Evolutionary conservation across 257 asterid species (phyloP), one percentile per base, ranked within the genome.

Genomic region (Craterostigma plantagineum): DNA sequence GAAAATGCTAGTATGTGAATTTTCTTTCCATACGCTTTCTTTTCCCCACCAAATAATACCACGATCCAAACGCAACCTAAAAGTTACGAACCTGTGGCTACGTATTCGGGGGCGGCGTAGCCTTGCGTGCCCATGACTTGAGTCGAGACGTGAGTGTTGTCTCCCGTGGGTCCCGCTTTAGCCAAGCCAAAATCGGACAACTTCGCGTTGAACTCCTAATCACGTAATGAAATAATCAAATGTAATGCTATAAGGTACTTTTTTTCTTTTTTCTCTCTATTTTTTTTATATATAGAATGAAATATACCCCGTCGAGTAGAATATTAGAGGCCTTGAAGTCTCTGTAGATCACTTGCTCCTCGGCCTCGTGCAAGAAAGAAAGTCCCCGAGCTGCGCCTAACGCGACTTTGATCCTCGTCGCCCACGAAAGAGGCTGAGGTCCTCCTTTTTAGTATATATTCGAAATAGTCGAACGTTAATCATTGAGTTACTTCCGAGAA

Each of bases 361-460:
- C 64, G 43, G 75, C 70, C 34, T 66, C 76, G 33, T 80, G 93
- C 44, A 80, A 65, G 71, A 73, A 73, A 16, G 77, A 51, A 49
- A 80, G 93, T 45, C 93, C 85, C 48, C 70, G 64, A 7, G 93
- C 93, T 50, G 90, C 90, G 52, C 72, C 90, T 1, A 68, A 57
- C 11, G 91, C 84, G 33, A 80, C 81, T 60, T 73, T 76, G 52
- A 80, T 64, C 51, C 93, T 62, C 9, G 71, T 68, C 17, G 71
- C 72, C 93, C 93, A 80, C 16, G 68, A 35, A 7, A 80, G 66
- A 3, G 84, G 84, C 33, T 80, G 84, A 2, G 79, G 54, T 8
- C 91, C n/a, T n/a, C n/a, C 90, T 64, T 72, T 61, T 35, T 55
- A 42, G 30, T 2, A 23, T 23, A 6, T 2, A 23, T 23, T 23